Base-by-base conservation (phyloP, 371 early-diverging fungal species). In the Mortierella sp. region DNA sequence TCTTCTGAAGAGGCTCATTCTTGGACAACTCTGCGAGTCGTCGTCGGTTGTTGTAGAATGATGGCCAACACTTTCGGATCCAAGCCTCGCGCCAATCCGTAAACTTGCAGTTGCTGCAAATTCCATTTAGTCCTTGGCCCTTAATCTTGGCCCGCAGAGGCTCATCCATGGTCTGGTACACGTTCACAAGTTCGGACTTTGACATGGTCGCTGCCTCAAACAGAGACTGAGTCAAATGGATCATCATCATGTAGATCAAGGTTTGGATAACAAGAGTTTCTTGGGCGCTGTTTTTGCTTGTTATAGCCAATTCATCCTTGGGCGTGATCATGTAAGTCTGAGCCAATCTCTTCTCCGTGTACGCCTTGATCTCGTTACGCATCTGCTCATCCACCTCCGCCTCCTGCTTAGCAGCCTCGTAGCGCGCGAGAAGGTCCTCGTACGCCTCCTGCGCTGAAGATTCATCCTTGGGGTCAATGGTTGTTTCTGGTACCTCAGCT, bases 191-290 rank as follows among this genome's bases (percentile, higher is more conserved):
- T 9, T 76, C 70, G 2, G 68, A 50, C 47, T 76, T 76, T 28
- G 76, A 76, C 24, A 76, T 50, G 19, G 76, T 71, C 11, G 77
- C 77, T 2, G 72, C 71, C 61, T 77, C 65, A 10, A 77, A 71
- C 0, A 77, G 57, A 0, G 77, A 70, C 11, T 50, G 57, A 1
- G 72, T 77, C 64, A 77, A 24, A 4, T 77, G 77, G 36, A 68
- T 28, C 77, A 77, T 77, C 72, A 77, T 43, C 68, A 77, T 67
- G 43, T 77, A 77, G 11, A 77, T 69, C 50, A 77, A 15, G 0
- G 71, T 47, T 28, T 77, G 72, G 19, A 67, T 38, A 4, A 68
- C 10, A 9, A 72, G 62, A 1, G 36, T 41, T 21, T 70, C 71
- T 53, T 76, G 59, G 0, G 4, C 21, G 22, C 63, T 61, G 33